Evolutionary conservation across 495 filamentous ascomycete species (phyloP), one percentile per base, ranked within the genome.

Genomic region (Saxophila tyrrhenica): DNA sequence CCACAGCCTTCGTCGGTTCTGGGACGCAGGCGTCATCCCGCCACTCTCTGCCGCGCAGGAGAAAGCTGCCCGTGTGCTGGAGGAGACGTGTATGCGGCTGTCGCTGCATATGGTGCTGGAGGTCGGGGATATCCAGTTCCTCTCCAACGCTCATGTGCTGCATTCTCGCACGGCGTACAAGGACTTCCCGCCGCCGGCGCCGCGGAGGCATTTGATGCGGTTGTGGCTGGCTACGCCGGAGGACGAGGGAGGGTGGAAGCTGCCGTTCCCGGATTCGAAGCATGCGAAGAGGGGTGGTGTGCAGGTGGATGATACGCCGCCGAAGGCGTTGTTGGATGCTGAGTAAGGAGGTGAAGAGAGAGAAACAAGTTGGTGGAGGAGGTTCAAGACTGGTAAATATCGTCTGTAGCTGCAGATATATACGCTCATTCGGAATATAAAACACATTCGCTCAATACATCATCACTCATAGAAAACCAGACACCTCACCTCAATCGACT

Each of bases 201-300:
- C 64, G 35, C 20, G 62, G 10, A 39, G 67, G 23, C 67, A 70
- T 67, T 69, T 95, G n/a, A 84, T 95, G 78, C 71, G 89, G n/a
- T 66, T 94, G 52, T 95, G 89, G 89, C 67, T 95, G 50, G 80
- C 83, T 5, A 86, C 83, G n/a, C 87, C 87, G 0, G 86, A 91
- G 71, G 66, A 67, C 20, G 89, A 94, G 67, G 89, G 87, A 0
- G 88, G 89, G 0, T 94, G 88, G 89, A 82, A 78, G 49, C 67
- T 94, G 68, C 87, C 87, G 15, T 91, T 89, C 68, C 77, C 78
- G 59, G 89, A 92, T 73, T 81, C 79, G 45, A 71, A 77, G 54
- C 82, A 90, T 74, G 85, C 86, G 77, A 94, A 92, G 74, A 70
- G 89, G 19, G 86, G 89, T 0, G 89, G 89, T 0, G 81, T 94